Evolutionary conservation across 345 rosid genomes (phyloP).

Genomic region (Eucalyptus marginata): DNA sequence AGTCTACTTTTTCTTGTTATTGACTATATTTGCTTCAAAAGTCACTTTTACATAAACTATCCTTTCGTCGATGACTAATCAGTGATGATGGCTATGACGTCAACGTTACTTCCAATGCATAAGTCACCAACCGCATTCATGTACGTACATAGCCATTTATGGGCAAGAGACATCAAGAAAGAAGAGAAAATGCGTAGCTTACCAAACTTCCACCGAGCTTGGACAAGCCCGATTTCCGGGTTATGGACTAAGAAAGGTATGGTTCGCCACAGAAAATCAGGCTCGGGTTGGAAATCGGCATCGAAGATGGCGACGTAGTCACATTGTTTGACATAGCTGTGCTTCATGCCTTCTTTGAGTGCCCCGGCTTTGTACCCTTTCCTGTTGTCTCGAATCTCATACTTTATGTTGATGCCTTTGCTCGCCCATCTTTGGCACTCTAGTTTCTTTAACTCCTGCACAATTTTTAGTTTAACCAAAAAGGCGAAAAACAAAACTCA

Average conservation of each 20-base stretch:
- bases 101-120: background rate
- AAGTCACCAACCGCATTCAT: background rate
- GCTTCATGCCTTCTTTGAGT: slow-evolving; percentile 69
- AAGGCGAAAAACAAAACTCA: background rate
- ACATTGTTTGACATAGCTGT: slow-evolving; percentile 59
- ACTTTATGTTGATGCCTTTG: slow-evolving; percentile 57
- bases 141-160: background rate
- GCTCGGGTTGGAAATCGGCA: slow-evolving; percentile 85
- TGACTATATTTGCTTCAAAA: background rate
- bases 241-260: slow-evolving; percentile 61
- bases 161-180: background rate
- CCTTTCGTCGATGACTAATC: background rate
- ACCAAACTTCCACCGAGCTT: slow-evolving; percentile 96
- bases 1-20: background rate
- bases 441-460: slow-evolving; percentile 49
- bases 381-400: slow-evolving; percentile 55
- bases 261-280: slow-evolving; percentile 65
- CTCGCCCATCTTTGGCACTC: slow-evolving; percentile 73
- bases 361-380: slow-evolving; percentile 85
- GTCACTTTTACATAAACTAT: background rate
- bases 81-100: background rate
- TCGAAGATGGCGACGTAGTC: slow-evolving; percentile 79
- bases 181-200: background rate
- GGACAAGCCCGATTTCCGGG: slow-evolving; percentile 66
- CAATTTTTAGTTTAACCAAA: background rate